These are phyloP conservation scores for Trametes sp. DNA, from an alignment of 1,284 basidiomycete species.

Conservation along the genomic window DNA sequence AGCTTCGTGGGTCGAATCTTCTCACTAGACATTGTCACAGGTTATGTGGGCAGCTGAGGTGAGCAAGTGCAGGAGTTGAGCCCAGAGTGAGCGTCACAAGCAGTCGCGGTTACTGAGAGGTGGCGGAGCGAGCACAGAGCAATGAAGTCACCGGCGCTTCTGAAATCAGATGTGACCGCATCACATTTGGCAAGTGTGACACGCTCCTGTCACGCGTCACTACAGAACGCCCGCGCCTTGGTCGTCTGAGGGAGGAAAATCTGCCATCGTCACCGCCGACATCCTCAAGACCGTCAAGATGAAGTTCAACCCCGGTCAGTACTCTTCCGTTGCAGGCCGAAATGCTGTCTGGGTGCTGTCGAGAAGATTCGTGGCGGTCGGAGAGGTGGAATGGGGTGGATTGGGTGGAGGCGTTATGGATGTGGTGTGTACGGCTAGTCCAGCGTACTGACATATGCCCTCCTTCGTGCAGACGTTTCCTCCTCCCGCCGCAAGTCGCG, in stretches of 20 bases:
- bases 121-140: background rate
- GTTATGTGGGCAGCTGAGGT: too few relatives aligned
- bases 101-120: background rate
- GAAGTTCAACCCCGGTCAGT: slow-evolving; percentile 83
- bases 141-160: slow-evolving; percentile 20
- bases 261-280: slow-evolving; percentile 47
- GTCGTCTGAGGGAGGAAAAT: slow-evolving; percentile 34
- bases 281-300: slow-evolving; percentile 74
- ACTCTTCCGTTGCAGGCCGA: slow-evolving; percentile 28
- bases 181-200: slow-evolving; percentile 6
- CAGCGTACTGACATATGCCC: slow-evolving; percentile 38
- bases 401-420: slow-evolving; percentile 53
- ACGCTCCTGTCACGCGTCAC: slow-evolving; percentile 22
- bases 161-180: background rate
- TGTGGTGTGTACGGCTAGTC: slow-evolving; percentile 44
- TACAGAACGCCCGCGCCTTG: slow-evolving; percentile 20
- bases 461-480: slow-evolving; percentile 67
- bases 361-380: slow-evolving; percentile 33
- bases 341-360: slow-evolving; percentile 34
- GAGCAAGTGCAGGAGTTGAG: background rate
- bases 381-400: slow-evolving; percentile 56
- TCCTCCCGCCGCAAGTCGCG: slow-evolving; percentile 95
- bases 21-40: slow-evolving; percentile 50
- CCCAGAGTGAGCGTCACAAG: background rate
- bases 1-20: slow-evolving; percentile 74